Evolutionary conservation across 257 asterid genomes (phyloP).

Genomic region (Verbena officinalis): DNA sequence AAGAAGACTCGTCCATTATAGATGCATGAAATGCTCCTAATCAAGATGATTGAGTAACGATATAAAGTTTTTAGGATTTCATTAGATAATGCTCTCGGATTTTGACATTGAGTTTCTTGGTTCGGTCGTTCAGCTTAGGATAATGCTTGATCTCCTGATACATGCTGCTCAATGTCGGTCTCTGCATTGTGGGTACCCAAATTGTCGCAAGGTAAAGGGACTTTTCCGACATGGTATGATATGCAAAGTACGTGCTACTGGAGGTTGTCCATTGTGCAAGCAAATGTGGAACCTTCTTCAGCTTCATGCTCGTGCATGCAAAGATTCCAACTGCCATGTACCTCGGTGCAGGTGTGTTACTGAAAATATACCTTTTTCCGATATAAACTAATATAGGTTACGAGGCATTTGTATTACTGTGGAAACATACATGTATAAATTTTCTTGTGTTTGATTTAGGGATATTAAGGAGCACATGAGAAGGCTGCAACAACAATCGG

Average conservation of each 20-base stretch:
- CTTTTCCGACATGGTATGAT: slow-evolving; percentile 95
- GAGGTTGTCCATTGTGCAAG: slow-evolving; percentile 90
- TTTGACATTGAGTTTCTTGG: slow-evolving; percentile 23
- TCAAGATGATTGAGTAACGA: neutral
- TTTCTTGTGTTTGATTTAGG: slow-evolving; percentile 41
- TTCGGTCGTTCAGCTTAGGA: slow-evolving; percentile 70
- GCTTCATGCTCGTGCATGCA: slow-evolving; percentile 98
- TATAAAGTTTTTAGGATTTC: neutral
- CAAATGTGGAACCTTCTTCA: slow-evolving; percentile 99
- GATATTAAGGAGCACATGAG: slow-evolving; percentile 80
- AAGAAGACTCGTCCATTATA: too few species aligned
- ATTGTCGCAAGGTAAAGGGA: slow-evolving; percentile 96
- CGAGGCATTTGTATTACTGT: neutral
- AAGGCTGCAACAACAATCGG: slow-evolving; percentile 88
- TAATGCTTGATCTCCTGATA: slow-evolving; percentile 97
- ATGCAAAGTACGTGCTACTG: slow-evolving; percentile 88
- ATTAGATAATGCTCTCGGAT: neutral
- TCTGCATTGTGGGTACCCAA: slow-evolving; percentile 73
- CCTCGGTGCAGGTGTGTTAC: slow-evolving; percentile 95
- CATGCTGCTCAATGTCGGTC: slow-evolving; percentile 97
- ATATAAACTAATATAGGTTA: neutral
- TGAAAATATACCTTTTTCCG: neutral
- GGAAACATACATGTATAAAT: neutral
- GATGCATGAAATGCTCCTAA: too few species aligned
- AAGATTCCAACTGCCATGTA: slow-evolving; percentile 82